Base-by-base conservation (phyloP, 768 basidiomycete species). In the Gymnopilus dilepis region DNA sequence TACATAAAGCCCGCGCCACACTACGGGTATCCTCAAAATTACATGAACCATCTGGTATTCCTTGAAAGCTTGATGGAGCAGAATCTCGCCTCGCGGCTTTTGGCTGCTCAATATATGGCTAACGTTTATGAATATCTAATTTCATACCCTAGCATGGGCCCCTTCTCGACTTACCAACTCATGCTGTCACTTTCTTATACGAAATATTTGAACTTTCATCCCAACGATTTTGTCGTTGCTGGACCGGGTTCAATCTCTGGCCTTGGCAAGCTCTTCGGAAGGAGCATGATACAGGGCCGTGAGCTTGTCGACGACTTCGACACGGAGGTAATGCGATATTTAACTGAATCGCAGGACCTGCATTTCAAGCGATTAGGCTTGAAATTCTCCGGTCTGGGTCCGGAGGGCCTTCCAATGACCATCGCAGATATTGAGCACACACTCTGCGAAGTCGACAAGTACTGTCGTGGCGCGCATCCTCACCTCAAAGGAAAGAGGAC, bases 391-490 rank as follows among this genome's bases (percentile, higher is more conserved):
- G 82, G 82, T 17, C 74, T 89, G 11, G 85, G 87, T 17, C 78
- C 81, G 0, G 61, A 79, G 3, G 65, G 69, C 15, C 76, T 83
- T 12, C 82, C 83, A 6, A 84, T 89, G 79, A 80, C 82, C 65
- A 75, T 91, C 51, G 84, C 86, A 37, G 92, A 94, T 70, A 77
- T 93, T 56, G 92, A 94, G 75, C 92, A 94, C 70, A 79, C 86
- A 1, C 74, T 93, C 15, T 94, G 92, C 74, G 92, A 94, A 70
- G 79, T 89, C 45, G 89, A 92, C 75, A 91, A 92, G 69, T 93
- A 92, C 68, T 78, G 85, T 41, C 87, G 91, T 47, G 76, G 75
- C n/a, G 77, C 73, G 19, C 82, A 86, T 70, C 84, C 85, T 3
- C 40, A 72, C 11, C 68, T 86, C 58, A 78, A 76, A 59, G 81